Percentiles rank a stretch among this genome's conserved stretches.
phyloP scores from a whole-genome alignment of 257 asterid species.

The Phtheirospermum japonicum region DNA sequence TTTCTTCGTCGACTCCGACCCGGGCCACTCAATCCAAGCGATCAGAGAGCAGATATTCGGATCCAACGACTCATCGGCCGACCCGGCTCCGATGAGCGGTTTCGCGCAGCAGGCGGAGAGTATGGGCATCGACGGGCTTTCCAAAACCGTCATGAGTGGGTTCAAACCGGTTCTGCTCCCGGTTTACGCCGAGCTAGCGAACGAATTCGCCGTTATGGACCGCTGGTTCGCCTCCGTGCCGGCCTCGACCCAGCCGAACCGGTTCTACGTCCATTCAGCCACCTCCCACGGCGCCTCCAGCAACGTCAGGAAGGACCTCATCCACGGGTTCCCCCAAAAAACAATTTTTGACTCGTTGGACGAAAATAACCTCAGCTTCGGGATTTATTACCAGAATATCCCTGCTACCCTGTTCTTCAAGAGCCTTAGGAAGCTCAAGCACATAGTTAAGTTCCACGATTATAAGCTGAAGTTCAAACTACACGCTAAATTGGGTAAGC shows the following conservation, averaged over 20 bases:
- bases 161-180: slow-evolving; percentile 76
- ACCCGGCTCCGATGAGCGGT: slow-evolving; percentile 98
- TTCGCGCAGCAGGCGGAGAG: slow-evolving; percentile 86
- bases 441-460: slow-evolving; percentile 55
- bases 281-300: slow-evolving; percentile 99
- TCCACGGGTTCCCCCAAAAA: slow-evolving; percentile 89
- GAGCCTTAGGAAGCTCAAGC: slow-evolving; percentile 73
- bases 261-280: slow-evolving; percentile 93
- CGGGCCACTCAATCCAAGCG: slow-evolving; percentile 96
- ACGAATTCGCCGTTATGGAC: slow-evolving; percentile 79
- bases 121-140: slow-evolving; percentile 62
- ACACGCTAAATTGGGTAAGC: slow-evolving; percentile 69
- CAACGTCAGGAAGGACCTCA: slow-evolving; percentile 79
- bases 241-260: slow-evolving; percentile 92
- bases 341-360: slow-evolving; percentile 92
- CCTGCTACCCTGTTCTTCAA: slow-evolving; percentile 85
- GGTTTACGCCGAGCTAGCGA: slow-evolving; percentile 64
- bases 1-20: slow-evolving; percentile 73
- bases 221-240: slow-evolving; percentile 98
- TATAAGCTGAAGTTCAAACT: slow-evolving; percentile 60
- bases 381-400: slow-evolving; percentile 91
- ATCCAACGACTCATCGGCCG: slow-evolving; percentile 43
- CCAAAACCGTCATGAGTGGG: slow-evolving; percentile 81
- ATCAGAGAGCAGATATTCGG: slow-evolving; percentile 94
- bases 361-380: slow-evolving; percentile 71